These are phyloP conservation scores for Tetraselmis striata DNA, from an alignment of 139 green algal genomes.

Conservation along the genomic window DNA sequence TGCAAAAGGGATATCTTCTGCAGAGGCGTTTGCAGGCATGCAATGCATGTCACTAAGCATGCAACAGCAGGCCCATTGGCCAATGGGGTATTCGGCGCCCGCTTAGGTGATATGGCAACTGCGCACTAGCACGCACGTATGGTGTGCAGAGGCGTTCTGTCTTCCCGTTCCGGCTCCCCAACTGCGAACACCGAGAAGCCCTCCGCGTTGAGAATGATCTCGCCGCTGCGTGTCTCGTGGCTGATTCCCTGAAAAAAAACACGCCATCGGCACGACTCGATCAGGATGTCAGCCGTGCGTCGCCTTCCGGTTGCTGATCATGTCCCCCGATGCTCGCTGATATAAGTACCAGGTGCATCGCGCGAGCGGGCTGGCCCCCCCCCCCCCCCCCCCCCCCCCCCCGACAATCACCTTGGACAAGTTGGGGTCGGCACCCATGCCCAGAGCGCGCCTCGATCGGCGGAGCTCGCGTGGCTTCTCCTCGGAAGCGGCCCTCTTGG, in stretches of 20 bases:
- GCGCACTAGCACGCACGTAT: not conserved
- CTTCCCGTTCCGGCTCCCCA: too few species aligned
- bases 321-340: too few species aligned
- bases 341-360: too few species aligned
- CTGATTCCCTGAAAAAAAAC: not conserved
- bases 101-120: not conserved
- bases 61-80: too few species aligned
- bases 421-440: not conserved
- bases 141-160: not conserved
- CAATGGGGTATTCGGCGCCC: too few species aligned
- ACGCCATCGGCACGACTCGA: too few species aligned
- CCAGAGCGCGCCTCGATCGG: not conserved
- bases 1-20: not conserved
- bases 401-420: not conserved
- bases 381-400: too few species aligned
- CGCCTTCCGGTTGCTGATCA: too few species aligned
- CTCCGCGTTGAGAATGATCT: slow-evolving; percentile 2
- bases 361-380: too few species aligned
- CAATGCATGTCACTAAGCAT: too few species aligned
- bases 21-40: too few species aligned
- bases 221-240: not conserved
- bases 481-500: not conserved
- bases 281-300: too few species aligned
- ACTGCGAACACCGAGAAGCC: not conserved
- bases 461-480: not conserved